Base-by-base conservation (phyloP, 2,329 filamentous ascomycete species). In the Hypoxylon rubiginosum region DNA sequence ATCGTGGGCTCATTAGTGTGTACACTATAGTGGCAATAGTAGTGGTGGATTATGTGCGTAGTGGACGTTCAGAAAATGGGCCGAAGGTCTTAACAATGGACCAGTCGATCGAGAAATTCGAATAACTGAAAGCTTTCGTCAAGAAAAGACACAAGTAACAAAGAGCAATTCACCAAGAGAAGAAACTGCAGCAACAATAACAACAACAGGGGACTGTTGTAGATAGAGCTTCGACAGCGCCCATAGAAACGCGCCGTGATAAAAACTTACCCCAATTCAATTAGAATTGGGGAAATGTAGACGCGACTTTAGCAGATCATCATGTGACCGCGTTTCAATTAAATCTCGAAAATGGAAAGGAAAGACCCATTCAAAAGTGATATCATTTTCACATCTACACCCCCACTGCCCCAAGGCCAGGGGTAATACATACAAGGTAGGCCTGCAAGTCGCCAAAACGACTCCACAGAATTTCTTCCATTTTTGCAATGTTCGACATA, bases 301-400 rank as follows among this genome's bases (percentile, higher is more conserved):
- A 75, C 72, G 71, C 74, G 73, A 72, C 69, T 68, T 36, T 36
- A 49, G 63, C 71, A 71, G 76, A 77, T 64, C 62, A 66, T 81
- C 82, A 83, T 73, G 76, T 82, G 81, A 82, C 72, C 75, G 74
- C 68, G 73, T 76, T 73, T 71, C 51, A 62, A 61, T 66, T 61
- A 39, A 56, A 58, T 46, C 17, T 46, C 56, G 51, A 39, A 48
- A 43, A 19, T 32, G 9, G 43, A 19, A 24, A 55, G 9, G 17
- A 28, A 32, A 24, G 17, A n/a, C 39, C 51, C 36, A 52, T 34
- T 36, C 8, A 41, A 13, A 9, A 57, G n/a, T 70, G 69, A 71
- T 71, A 66, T 71, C 69, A 70, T 68, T 66, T 64, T 65, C 39
- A 58, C 34, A 36, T 15, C 10, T 15, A 36, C 32, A 11, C 32